phyloP scores from a whole-genome alignment of 2,329 filamentous ascomycete species.

The Pseudocercospora ulei region DNA sequence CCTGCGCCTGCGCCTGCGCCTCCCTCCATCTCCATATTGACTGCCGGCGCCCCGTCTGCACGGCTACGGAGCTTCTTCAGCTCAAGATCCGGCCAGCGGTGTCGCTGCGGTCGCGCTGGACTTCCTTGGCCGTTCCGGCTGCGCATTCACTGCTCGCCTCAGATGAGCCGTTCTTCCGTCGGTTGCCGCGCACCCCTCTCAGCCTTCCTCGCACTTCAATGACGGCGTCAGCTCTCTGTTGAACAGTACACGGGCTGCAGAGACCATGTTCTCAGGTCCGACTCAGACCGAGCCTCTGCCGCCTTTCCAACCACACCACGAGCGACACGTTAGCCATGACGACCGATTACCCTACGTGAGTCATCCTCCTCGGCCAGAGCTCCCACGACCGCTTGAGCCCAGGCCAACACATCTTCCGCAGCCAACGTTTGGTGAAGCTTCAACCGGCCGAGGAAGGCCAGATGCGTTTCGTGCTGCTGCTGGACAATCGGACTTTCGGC shows the following conservation, averaged over 20 bases:
- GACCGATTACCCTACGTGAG: conserved; percentile 18
- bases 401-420: conserved; percentile 21
- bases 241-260: conserved; percentile 1
- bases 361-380: conserved; percentile 19
- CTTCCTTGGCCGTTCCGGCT: conserved; percentile 1
- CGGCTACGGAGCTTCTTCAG: conserved; percentile 6
- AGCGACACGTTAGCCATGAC: conserved; percentile 19
- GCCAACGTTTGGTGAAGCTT: conserved; percentile 18
- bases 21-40: neutral
- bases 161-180: conserved; percentile 9
- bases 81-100: conserved; percentile 7
- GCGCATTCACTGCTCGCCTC: conserved; percentile 8
- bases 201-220: conserved; percentile 6
- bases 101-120: neutral
- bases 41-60: conserved; percentile 5
- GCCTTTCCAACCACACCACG: conserved; percentile 17
- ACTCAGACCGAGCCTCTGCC: conserved; percentile 14
- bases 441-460: conserved; percentile 14
- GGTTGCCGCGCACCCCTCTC: conserved; percentile 4
- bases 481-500: conserved; percentile 20
- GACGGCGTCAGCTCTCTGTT: conserved; percentile 5
- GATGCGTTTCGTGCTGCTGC: conserved; percentile 20
- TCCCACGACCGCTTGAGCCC: conserved; percentile 28
- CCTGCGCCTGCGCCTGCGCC: conserved; percentile 3
- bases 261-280: conserved; percentile 14